A percentile compares a stretch with the other conserved stretches of the same genome.
phyloP scores from a whole-genome alignment of 208 protist genomes.

The Leishmania amazonensis region DNA sequence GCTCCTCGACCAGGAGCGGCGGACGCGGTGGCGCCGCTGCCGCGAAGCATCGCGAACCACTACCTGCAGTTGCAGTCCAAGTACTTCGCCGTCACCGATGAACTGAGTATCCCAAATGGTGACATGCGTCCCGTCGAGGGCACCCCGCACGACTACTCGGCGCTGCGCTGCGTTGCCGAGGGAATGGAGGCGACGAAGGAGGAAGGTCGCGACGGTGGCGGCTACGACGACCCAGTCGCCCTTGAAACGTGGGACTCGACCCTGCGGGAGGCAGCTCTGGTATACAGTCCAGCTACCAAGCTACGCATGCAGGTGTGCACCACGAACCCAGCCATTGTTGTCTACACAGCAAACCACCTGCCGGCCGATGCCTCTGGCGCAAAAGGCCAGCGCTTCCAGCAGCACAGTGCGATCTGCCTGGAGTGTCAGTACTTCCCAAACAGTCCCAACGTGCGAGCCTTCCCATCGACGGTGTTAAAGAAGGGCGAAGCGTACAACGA shows the following conservation, averaged over 20 bases:
- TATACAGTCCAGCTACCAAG: constrained; percentile 66
- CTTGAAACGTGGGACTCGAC: constrained; percentile 74
- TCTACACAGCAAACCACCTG: constrained; percentile 73
- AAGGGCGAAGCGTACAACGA: constrained; percentile 74
- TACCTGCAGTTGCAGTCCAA: constrained; percentile 46
- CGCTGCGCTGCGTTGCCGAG: constrained; percentile 42
- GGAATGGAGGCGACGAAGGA: constrained; percentile 53
- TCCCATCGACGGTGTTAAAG: constrained; percentile 59
- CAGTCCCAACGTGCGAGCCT: constrained; percentile 58
- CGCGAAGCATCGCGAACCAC: constrained; percentile 59
- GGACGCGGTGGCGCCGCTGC: constrained; percentile 27
- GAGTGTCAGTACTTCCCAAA: constrained; percentile 87
- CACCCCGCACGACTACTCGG: constrained; percentile 63
- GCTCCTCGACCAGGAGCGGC: constrained; percentile 35
- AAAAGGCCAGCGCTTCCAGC: constrained; percentile 62
- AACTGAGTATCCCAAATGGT: constrained; percentile 44
- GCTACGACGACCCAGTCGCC: constrained; percentile 78
- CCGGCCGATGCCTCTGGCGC: constrained; percentile 56
- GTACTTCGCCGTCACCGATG: constrained; percentile 56
- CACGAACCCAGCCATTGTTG: constrained; percentile 62
- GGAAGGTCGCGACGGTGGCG: constrained; percentile 39
- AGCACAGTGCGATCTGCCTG: constrained; percentile 59
- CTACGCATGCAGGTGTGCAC: constrained; percentile 70
- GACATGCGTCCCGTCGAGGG: constrained; percentile 42
- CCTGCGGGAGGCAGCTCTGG: constrained; percentile 62